Conservation (phyloP, 176 grass and related monocot genomes). For the Pontederia paniculata region DNA sequence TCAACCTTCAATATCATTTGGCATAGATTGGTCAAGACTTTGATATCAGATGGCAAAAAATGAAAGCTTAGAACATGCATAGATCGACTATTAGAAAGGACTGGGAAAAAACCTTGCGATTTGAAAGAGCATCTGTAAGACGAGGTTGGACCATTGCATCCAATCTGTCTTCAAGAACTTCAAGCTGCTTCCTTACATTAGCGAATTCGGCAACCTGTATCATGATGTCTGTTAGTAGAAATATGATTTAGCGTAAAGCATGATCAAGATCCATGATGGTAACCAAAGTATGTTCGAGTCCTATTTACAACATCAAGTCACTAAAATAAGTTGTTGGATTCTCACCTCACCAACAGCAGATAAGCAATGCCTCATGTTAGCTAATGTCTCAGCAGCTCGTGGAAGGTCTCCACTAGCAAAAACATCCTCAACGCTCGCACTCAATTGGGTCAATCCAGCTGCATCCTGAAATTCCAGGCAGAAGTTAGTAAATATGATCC, state of each 20-base stretch:
- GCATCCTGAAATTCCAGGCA: slow-evolving; percentile 54
- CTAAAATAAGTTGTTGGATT: neutral
- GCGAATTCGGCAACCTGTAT: slow-evolving; percentile 96
- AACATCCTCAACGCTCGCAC: slow-evolving; percentile 97
- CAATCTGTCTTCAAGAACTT: slow-evolving; percentile 90
- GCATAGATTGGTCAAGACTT: too few species aligned
- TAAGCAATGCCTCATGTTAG: slow-evolving; percentile 99
- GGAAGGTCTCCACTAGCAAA: slow-evolving; percentile 98
- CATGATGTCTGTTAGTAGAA: slow-evolving; percentile 6
- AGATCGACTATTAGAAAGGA: slow-evolving; percentile 7
- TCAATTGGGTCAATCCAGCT: slow-evolving; percentile 85
- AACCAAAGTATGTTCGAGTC: too few species aligned
- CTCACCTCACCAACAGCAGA: slow-evolving; percentile 93
- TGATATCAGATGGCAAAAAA: too few species aligned
- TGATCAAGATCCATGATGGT: neutral
- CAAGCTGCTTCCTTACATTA: slow-evolving; percentile 96
- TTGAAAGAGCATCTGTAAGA: slow-evolving; percentile 75
- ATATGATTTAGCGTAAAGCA: neutral
- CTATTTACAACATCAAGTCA: too few species aligned
- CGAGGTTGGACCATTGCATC: slow-evolving; percentile 96
- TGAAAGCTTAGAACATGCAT: neutral
- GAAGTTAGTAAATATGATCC: neutral
- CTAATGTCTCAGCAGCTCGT: slow-evolving; percentile 84
- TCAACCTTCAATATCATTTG: slow-evolving; percentile 40
- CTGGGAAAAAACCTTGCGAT: slow-evolving; percentile 52